A percentile compares a stretch with the other conserved stretches of the same genome.
Evolutionary conservation across 2,329 filamentous ascomycete genomes (phyloP).

Genomic region (Setomelanomma holmii): DNA sequence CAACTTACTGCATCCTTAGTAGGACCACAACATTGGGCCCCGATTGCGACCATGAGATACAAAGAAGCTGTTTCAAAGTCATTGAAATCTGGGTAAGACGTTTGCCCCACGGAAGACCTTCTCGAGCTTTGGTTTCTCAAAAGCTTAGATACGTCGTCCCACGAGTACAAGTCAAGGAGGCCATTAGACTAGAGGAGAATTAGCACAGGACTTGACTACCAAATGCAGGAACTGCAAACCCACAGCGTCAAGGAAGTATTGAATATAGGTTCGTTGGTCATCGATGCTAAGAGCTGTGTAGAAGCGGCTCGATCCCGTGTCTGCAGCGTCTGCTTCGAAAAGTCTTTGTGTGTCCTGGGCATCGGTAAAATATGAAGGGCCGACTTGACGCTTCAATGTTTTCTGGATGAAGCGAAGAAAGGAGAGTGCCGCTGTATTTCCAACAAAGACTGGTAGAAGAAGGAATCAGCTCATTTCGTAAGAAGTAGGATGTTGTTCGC

Average conservation of each 20-base stretch:
- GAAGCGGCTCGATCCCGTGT: slow-evolving; percentile 31
- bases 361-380: slow-evolving; percentile 62
- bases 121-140: neutral
- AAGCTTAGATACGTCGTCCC: slow-evolving; percentile 28
- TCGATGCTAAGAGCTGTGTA: slow-evolving; percentile 40
- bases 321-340: slow-evolving; percentile 56
- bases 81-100: slow-evolving; percentile 14
- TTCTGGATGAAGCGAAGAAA: slow-evolving; percentile 63
- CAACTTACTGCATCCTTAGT: slow-evolving; percentile 28
- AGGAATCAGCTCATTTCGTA: slow-evolving; percentile 4
- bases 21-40: slow-evolving; percentile 55
- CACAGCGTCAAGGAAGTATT: slow-evolving; percentile 45
- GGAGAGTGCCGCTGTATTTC: slow-evolving; percentile 61
- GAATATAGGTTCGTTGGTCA: slow-evolving; percentile 38
- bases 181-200: slow-evolving; percentile 48
- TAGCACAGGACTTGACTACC: slow-evolving; percentile 22
- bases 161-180: slow-evolving; percentile 48
- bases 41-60: slow-evolving; percentile 60
- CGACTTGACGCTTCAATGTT: slow-evolving; percentile 58
- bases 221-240: slow-evolving; percentile 27
- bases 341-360: slow-evolving; percentile 60
- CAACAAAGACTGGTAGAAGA: slow-evolving; percentile 54
- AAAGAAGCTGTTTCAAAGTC: slow-evolving; percentile 35
- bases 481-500: slow-evolving; percentile 47
- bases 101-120: neutral